phyloP scores from a whole-genome alignment of 345 rosid species.

The Laguncularia racemosa region DNA sequence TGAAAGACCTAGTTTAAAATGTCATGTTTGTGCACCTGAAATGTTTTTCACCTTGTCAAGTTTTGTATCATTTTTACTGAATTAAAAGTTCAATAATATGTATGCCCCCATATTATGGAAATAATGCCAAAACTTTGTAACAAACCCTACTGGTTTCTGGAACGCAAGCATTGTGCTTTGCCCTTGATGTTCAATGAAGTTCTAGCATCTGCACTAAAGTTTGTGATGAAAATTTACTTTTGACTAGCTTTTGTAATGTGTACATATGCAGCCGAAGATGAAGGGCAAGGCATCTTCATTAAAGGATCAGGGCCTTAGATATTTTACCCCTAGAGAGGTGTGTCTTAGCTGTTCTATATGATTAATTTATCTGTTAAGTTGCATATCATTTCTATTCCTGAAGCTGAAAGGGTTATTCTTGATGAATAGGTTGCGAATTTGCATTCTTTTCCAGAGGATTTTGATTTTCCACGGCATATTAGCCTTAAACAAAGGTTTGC shows the following conservation, averaged over 20 bases:
- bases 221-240: slow-evolving; percentile 5
- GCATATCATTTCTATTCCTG: too few relatives aligned
- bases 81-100: too few relatives aligned
- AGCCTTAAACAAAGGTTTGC: slow-evolving; percentile 73
- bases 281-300: slow-evolving; percentile 54
- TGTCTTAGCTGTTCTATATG: background rate
- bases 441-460: slow-evolving; percentile 83
- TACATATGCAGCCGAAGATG: slow-evolving; percentile 44
- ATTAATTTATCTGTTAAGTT: too few relatives aligned
- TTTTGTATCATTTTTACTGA: too few relatives aligned
- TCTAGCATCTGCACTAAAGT: background rate
- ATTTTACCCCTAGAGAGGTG: slow-evolving; percentile 91
- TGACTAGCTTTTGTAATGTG: background rate
- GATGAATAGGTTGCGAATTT: slow-evolving; percentile 70
- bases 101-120: too few relatives aligned
- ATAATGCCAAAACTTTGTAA: too few relatives aligned
- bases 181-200: too few relatives aligned
- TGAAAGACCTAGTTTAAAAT: too few relatives aligned
- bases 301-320: slow-evolving; percentile 73
- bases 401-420: background rate
- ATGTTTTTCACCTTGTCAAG: too few relatives aligned
- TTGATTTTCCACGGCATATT: slow-evolving; percentile 59
- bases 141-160: too few relatives aligned
- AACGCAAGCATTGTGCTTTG: too few relatives aligned
- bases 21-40: too few relatives aligned